Evolutionary conservation across 306 rosid genomes (phyloP).

Genomic region (Biancaea sappan): DNA sequence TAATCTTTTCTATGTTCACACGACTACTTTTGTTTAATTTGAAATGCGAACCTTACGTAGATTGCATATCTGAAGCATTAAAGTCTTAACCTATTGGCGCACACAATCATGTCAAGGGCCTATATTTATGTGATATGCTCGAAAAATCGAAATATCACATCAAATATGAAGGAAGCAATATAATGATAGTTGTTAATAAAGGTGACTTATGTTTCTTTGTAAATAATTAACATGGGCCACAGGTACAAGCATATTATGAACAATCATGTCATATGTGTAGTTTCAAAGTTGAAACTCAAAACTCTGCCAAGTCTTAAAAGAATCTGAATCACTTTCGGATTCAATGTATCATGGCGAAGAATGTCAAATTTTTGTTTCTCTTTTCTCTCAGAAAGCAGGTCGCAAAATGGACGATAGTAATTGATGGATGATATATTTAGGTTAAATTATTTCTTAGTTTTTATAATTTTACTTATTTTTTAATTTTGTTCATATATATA

Average conservation of each 20-base stretch:
- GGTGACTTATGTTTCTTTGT: not conserved
- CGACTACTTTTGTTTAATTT: not conserved
- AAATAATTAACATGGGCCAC: not conserved
- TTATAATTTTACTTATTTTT: too few relatives aligned
- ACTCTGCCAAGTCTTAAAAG: not conserved
- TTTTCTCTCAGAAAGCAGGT: conserved; percentile 2
- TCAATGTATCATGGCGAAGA: conserved; percentile 1
- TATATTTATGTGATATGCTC: not conserved
- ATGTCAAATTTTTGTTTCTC: conserved; percentile 11
- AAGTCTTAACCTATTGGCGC: not conserved
- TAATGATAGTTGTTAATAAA: not conserved
- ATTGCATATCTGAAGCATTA: not conserved
- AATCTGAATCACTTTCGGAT: conserved; percentile 6
- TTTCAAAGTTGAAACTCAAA: not conserved
- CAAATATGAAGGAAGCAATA: not conserved
- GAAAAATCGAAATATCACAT: not conserved
- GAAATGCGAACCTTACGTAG: not conserved
- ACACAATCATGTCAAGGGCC: not conserved
- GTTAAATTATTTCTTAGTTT: too few relatives aligned
- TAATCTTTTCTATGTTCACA: too few relatives aligned
- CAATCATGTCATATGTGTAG: not conserved
- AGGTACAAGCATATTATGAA: not conserved
- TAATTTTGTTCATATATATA: too few relatives aligned
- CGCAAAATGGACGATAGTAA: conserved; percentile 2
- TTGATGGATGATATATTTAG: too few relatives aligned